Evolutionary conservation across 2,329 filamentous ascomycete species (phyloP), one percentile per base, ranked within the genome.

Genomic region (Davidsoniella neocaledoniae): DNA sequence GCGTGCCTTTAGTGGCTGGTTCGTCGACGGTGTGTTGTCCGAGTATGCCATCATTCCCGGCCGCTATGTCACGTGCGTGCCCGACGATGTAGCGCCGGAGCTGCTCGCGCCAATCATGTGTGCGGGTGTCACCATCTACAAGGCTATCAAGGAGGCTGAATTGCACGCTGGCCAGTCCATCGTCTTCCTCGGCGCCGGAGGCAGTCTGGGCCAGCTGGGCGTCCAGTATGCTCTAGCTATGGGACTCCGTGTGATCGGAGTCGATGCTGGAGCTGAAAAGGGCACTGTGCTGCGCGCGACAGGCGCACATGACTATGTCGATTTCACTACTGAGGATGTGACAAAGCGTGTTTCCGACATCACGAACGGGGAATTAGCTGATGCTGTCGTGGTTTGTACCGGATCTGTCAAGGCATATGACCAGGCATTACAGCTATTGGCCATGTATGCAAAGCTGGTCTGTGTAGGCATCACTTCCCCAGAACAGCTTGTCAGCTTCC

Each of bases 171-270:
- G 83, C 5, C 76, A 86, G 63, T 80, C 72, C 41, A 74, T 87
- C 25, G 81, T 80, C 50, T 78, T 87, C 55, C 79, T 83, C 49
- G 83, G 83, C 60, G 83, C 82, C 17, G 83, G 83, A 54, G 83
- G 83, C 62, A 82, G 82, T 53, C 70, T 87, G 40, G 83, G 83
- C 29, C 56, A 59, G 29, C 68, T 87, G 55, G 83, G 81, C 6
- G 70, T 79, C 57, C 85, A 90, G 65, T 88, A 87, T 63, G 83
- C 82, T 33, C 81, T 79, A 63, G 85, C 83, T 8, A 86, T 90
- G 83, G 83, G 84, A 49, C 66, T 87, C 46, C 70, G 74, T 48
- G 68, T 76, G 49, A 77, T 90, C 57, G 83, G 77, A 53, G 83
- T 90, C 55, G 84, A 90, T 59, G 74, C 73, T 26, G 83, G 84